phyloP scores from a whole-genome alignment of 2,329 filamentous ascomycete species.

The Nemania serpens region DNA sequence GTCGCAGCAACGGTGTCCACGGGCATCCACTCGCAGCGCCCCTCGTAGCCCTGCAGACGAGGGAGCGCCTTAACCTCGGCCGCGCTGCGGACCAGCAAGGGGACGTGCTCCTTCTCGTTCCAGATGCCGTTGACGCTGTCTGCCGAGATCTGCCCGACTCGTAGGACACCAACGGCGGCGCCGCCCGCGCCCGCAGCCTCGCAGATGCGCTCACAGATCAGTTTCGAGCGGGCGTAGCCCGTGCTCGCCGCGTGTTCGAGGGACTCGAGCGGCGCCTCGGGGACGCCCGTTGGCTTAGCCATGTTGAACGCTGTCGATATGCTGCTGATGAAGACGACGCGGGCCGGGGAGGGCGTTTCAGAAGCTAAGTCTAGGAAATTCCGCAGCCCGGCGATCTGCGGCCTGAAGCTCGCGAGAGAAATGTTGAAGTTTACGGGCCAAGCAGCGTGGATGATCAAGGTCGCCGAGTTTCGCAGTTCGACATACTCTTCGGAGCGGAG shows the following conservation, averaged over 20 bases:
- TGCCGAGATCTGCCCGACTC: constrained; percentile 45
- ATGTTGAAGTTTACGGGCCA: constrained; percentile 60
- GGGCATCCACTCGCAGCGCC: constrained; percentile 41
- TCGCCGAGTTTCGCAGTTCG: constrained; percentile 41
- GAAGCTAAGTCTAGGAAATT: constrained; percentile 47
- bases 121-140: constrained; percentile 40
- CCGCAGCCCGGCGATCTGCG: constrained; percentile 48
- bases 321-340: constrained; percentile 47
- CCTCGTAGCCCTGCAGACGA: constrained; percentile 32
- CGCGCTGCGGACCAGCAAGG: constrained; percentile 34
- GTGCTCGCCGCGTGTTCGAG: constrained; percentile 36
- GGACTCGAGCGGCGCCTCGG: constrained; percentile 38
- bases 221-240: constrained; percentile 46
- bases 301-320: constrained; percentile 44
- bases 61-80: constrained; percentile 32
- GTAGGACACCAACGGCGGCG: constrained; percentile 38
- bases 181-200: constrained; percentile 36
- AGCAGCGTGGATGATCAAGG: constrained; percentile 51
- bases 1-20: constrained; percentile 40
- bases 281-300: constrained; percentile 36
- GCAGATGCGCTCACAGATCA: constrained; percentile 45
- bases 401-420: constrained; percentile 50
- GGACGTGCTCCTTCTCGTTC: constrained; percentile 39
- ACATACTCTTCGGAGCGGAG: constrained; percentile 40
- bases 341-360: constrained; percentile 39